These are phyloP conservation scores for Penicillium riverlandense DNA, from an alignment of 495 filamentous ascomycete species.

Conservation along the genomic window DNA sequence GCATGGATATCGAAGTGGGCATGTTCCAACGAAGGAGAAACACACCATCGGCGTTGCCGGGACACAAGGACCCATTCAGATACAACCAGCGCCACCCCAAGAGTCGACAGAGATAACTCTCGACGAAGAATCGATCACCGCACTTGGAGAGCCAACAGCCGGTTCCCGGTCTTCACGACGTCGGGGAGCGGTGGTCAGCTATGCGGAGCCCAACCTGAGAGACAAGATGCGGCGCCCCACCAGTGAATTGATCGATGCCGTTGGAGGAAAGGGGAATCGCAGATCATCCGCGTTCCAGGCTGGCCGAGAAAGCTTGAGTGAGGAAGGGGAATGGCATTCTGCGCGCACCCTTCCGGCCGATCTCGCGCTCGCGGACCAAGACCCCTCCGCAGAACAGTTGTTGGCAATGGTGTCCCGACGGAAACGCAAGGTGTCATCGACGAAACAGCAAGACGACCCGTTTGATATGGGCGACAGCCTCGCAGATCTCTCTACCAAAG, in stretches of 20 bases:
- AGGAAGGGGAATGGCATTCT: constrained; percentile 6
- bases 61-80: constrained; percentile 4
- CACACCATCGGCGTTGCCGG: constrained; percentile 3
- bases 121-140: constrained; percentile 2
- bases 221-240: constrained; percentile 84
- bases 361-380: constrained; percentile 3
- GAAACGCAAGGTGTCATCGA: constrained; percentile 25
- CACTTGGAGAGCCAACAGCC: constrained; percentile 22
- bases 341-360: constrained; percentile 1
- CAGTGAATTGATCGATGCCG: constrained; percentile 66
- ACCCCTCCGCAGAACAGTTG: constrained; percentile 3
- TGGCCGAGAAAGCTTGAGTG: constrained; percentile 10
- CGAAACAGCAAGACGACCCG: constrained; percentile 3
- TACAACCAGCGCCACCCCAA: background rate
- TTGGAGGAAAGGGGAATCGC: constrained; percentile 42
- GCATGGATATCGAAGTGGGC: constrained; percentile 1
- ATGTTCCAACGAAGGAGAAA: constrained; percentile 9
- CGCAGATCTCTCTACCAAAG: constrained; percentile 1
- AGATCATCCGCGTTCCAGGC: constrained; percentile 24
- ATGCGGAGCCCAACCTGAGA: constrained; percentile 76
- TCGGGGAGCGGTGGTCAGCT: constrained; percentile 62
- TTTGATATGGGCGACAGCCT: constrained; percentile 1
- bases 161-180: constrained; percentile 56
- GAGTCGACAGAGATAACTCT: constrained; percentile 6
- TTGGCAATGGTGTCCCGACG: constrained; percentile 19